Percentiles rank a stretch among this genome's conserved stretches.
Conservation (phyloP, 176 grass and related monocot species). For the Triticum urartu region DNA sequence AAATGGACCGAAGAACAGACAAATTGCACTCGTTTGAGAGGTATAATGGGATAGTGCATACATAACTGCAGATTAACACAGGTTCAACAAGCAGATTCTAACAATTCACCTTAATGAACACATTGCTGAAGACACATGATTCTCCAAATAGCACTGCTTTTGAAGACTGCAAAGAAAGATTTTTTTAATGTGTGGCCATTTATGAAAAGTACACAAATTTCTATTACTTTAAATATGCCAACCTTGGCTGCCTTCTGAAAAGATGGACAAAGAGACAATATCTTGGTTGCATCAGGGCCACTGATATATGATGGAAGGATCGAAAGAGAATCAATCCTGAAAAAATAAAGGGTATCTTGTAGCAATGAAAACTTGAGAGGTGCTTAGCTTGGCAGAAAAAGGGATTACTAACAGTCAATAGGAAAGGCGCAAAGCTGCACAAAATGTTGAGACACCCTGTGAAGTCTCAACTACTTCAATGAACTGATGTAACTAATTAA, state of each 20-base stretch:
- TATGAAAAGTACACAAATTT: slow-evolving; percentile 29
- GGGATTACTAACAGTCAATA: slow-evolving; percentile 3
- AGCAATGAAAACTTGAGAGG: neutral
- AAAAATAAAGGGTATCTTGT: slow-evolving; percentile 25
- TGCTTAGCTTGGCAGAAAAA: slow-evolving; percentile 24
- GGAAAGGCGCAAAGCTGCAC: neutral
- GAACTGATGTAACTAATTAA: slow-evolving; percentile 3
- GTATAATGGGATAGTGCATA: neutral
- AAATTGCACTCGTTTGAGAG: neutral
- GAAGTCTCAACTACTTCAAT: slow-evolving; percentile 28
- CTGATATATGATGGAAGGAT: slow-evolving; percentile 86
- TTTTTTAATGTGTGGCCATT: slow-evolving; percentile 31
- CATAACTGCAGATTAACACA: neutral
- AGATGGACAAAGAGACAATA: slow-evolving; percentile 81
- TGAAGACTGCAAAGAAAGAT: slow-evolving; percentile 69
- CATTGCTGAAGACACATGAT: slow-evolving; percentile 67
- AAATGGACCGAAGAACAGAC: slow-evolving; percentile 21
- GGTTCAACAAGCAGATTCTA: slow-evolving; percentile 2
- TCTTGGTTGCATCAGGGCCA: slow-evolving; percentile 75
- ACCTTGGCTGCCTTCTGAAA: slow-evolving; percentile 85
- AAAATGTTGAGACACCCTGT: neutral
- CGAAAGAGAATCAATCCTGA: slow-evolving; percentile 91
- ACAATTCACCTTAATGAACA: slow-evolving; percentile 76
- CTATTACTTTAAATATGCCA: slow-evolving; percentile 22
- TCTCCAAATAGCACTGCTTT: slow-evolving; percentile 79